Evolutionary conservation across 495 filamentous ascomycete genomes (phyloP), one percentile per base, ranked within the genome.

Genomic region (Aspergillus panamensis): DNA sequence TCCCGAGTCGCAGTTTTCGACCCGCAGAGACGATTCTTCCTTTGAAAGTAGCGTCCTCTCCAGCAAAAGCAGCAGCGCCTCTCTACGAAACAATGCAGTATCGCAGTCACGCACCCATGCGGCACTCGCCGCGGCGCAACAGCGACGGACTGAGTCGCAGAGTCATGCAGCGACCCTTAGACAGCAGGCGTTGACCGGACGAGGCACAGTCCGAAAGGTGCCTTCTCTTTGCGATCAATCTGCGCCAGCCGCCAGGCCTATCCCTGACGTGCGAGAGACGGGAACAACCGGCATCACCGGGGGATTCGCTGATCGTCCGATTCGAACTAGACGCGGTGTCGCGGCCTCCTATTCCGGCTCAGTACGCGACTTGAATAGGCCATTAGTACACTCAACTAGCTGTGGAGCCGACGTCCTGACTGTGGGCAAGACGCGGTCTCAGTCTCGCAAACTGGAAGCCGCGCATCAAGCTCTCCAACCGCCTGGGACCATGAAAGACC

Each of bases 111-210:
- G 73, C 33, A 80, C 76, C 9, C 74, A 77, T 54, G 69, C 66
- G 10, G 76, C 76, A 1, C 66, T 79, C 20, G 70, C 63, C 9
- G 76, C 75, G 12, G 76, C 73, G 16, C 76, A 79, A 19, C 69
- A 75, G 31, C 70, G 76, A 16, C 69, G 72, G 29, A 63, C 69
- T 44, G 77, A 73, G 32, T 64, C 68, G 1, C 75, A 77, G 43
- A 81, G 73, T 42, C 77, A 77, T 51, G 78, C 78, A 0, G 77
- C 78, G 6, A 74, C 73, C 0, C 71, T 80, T 55, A 75, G 78
- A 16, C 76, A 80, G 53, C 74, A 77, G 52, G 74, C 73, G 44
- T 51, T 69, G 10, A 64, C 66, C n/a, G 66, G 70, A 6, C 58
- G 66, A 58, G 56, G 61, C 1, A 67, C 73, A 13, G 57, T 67